Base-by-base conservation (phyloP, 2,329 filamentous ascomycete genomes). In the Aspergillus fumigatus region DNA sequence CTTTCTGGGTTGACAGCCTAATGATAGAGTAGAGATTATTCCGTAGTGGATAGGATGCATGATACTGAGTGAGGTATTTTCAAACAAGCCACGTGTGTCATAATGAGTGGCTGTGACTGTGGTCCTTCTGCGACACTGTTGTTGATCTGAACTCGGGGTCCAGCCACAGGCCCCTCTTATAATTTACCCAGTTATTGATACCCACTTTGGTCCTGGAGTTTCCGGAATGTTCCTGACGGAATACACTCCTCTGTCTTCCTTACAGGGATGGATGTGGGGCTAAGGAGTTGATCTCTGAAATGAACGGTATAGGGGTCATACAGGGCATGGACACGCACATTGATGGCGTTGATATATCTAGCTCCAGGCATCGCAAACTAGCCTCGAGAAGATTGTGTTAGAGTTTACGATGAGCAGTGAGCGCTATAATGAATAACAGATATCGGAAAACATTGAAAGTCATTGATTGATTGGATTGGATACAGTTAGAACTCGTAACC, bases 71-170 rank as follows among this genome's bases (percentile, higher is more conserved):
- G 43, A 47, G 43, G 43, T 23, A 47, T 47, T 47, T 47, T 35
- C 32, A 2, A 47, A 57, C 43, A 47, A 53, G 57, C 57, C 55
- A 59, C 57, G 55, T 59, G 57, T 57, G 55, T 47, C 52, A 51
- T 48, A 49, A 48, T 50, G 23, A 59, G 55, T 59, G 57, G 57
- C 57, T 57, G 57, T 54, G 51, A 49, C 43, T 21, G 26, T 32
- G 10, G 26, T 38, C 10, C 8, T n/a, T 9, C 4, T 14, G 41
- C 41, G 21, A 14, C 32, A 38, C 14, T 38, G 14, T 6, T 6
- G 41, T 45, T 9, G 8, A 19, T 11, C 19, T 45, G 8, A 19
- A 23, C 41, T 45, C 2, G 7, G 41, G 11, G 41, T 17, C 48
- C 51, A 56, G 54, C 54, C 54, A 56, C 54, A 53, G 40, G 32